phyloP scores from a whole-genome alignment of 805 yeast species.

The Saccharomycopsis babjevae region DNA sequence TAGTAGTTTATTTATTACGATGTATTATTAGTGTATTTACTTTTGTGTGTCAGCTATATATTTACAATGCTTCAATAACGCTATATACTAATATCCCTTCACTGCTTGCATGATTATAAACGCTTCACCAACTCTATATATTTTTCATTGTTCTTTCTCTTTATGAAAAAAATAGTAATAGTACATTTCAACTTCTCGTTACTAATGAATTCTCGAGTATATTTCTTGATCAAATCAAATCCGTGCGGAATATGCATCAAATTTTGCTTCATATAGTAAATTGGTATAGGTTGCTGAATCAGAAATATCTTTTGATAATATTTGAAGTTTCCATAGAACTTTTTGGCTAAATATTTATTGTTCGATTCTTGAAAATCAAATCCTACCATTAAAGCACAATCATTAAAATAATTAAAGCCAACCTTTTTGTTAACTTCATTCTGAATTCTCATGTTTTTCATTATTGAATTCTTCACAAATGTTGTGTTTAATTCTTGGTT shows the following conservation, averaged over 20 bases:
- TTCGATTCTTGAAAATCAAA: neutral
- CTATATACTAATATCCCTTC: neutral
- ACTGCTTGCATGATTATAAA: neutral
- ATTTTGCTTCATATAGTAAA: neutral
- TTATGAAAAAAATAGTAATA: neutral
- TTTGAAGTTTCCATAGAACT: neutral
- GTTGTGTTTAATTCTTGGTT: neutral
- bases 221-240: neutral
- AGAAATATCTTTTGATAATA: neutral
- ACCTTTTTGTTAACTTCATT: neutral
- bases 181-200: neutral
- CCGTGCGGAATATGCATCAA: neutral
- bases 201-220: neutral
- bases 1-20: no score
- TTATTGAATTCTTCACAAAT: neutral
- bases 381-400: neutral
- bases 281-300: neutral
- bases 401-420: neutral
- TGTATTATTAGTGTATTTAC: no score
- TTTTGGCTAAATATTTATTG: neutral
- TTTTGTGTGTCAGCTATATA: no score
- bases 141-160: neutral
- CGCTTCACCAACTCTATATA: neutral
- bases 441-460: neutral
- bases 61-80: no score